Percentiles rank a stretch among this genome's conserved stretches.
Evolutionary conservation across 2,329 filamentous ascomycete species (phyloP).

Genomic region (Aspergillus brasiliensis): DNA sequence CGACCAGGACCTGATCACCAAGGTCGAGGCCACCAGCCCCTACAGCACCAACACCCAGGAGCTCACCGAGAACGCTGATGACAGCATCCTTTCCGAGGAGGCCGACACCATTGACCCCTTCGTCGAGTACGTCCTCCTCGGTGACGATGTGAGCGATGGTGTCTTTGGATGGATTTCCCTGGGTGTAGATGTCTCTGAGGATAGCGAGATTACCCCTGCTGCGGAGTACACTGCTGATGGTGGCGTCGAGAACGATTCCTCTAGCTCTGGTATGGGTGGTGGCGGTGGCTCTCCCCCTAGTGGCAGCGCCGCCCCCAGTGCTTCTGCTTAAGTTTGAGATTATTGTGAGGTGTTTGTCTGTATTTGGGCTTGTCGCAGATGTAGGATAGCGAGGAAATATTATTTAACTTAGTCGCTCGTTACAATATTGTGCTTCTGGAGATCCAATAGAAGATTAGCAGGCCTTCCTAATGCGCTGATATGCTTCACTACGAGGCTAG

Average conservation of each 20-base stretch:
- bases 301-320: background rate
- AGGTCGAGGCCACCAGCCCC: constrained; percentile 52
- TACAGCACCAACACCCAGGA: constrained; percentile 52
- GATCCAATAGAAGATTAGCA: too few relatives aligned
- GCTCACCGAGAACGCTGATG: constrained; percentile 55
- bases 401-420: too few relatives aligned
- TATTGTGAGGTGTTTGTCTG: background rate
- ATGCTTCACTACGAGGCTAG: too few relatives aligned
- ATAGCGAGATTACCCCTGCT: constrained; percentile 30
- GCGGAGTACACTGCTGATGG: constrained; percentile 38
- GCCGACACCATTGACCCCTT: constrained; percentile 59
- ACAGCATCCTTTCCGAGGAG: constrained; percentile 53
- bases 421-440: too few relatives aligned
- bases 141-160: constrained; percentile 55
- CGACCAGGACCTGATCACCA: constrained; percentile 58
- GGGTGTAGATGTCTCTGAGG: constrained; percentile 48
- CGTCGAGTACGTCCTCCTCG: constrained; percentile 60
- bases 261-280: constrained; percentile 21
- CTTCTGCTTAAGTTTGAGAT: background rate
- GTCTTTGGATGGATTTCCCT: constrained; percentile 58
- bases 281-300: constrained; percentile 11
- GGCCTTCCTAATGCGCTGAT: too few relatives aligned
- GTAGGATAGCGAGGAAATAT: too few relatives aligned
- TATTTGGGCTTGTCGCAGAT: background rate
- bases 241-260: constrained; percentile 32